Evolutionary conservation across 2,329 filamentous ascomycete species (phyloP).

Genomic region (Conoideocrella luteorostrata): DNA sequence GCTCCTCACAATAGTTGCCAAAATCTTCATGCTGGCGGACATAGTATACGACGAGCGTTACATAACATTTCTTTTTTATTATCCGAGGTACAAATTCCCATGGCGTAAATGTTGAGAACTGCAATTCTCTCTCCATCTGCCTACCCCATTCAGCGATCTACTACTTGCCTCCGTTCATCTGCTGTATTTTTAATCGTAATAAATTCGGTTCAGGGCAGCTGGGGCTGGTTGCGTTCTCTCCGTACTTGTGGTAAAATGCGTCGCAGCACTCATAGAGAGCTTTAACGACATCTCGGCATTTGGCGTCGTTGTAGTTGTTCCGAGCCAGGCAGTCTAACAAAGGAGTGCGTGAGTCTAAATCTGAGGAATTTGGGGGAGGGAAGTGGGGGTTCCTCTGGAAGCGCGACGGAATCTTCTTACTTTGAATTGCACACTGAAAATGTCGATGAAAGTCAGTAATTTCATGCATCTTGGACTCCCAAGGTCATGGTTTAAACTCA

Average conservation of each 20-base stretch:
- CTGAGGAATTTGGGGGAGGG: no score
- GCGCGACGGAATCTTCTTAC: no score
- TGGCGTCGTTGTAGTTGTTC: constrained; percentile 79
- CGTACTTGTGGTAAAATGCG: constrained; percentile 73
- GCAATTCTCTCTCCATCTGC: no score
- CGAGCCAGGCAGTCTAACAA: constrained; percentile 77
- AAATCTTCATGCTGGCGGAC: constrained; percentile 42
- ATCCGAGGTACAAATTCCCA: neutral
- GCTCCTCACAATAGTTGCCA: constrained; percentile 68
- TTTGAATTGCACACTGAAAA: constrained; percentile 78
- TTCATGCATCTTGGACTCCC: neutral
- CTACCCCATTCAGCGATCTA: neutral
- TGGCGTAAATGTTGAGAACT: neutral
- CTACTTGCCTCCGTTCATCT: constrained; percentile 44
- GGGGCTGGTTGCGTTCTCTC: constrained; percentile 66
- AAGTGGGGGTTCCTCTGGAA: no score
- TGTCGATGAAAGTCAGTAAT: constrained; percentile 7
- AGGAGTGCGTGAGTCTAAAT: constrained; percentile 1
- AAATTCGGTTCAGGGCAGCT: constrained; percentile 82
- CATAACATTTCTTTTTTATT: constrained; percentile 25
- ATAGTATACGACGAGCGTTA: constrained; percentile 36
- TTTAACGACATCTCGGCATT: constrained; percentile 70
- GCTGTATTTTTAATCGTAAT: constrained; percentile 78
- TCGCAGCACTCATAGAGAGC: constrained; percentile 92
- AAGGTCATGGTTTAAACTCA: constrained; percentile 35